These are phyloP conservation scores for Cryomyces antarcticus DNA, from an alignment of 495 filamentous ascomycete species.

Conservation along the genomic window DNA sequence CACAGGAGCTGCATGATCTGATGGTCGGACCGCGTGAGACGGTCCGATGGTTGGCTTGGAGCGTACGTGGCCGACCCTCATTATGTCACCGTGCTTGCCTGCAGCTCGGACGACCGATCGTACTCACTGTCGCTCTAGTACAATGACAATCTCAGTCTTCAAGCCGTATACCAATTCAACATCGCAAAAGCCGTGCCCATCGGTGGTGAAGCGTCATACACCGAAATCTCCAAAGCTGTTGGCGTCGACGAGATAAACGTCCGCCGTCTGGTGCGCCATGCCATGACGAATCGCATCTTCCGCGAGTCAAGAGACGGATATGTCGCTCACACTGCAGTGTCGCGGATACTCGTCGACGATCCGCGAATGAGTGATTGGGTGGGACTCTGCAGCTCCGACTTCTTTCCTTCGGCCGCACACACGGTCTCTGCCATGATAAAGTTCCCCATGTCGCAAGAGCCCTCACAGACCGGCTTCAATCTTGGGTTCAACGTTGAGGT, in stretches of 20 bases:
- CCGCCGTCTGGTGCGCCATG: constrained; percentile 30
- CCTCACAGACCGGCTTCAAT: background rate
- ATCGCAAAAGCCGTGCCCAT: background rate
- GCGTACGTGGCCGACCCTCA: background rate
- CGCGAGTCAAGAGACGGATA: constrained; percentile 21
- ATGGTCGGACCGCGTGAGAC: constrained; percentile 4
- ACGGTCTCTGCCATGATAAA: background rate
- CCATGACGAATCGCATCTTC: constrained; percentile 37
- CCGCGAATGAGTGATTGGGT: background rate
- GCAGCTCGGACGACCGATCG: background rate
- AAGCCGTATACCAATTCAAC: constrained; percentile 2
- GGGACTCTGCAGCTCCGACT: background rate
- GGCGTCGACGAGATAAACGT: constrained; percentile 5
- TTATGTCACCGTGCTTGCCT: background rate
- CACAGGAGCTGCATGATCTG: constrained; percentile 3
- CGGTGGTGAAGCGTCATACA: background rate
- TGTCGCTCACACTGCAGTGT: constrained; percentile 31
- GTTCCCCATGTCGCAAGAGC: background rate
- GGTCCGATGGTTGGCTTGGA: constrained; percentile 3
- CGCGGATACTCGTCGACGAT: constrained; percentile 3
- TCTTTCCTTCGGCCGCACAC: background rate
- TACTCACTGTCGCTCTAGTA: background rate
- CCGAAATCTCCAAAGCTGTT: background rate
- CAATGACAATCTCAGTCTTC: constrained; percentile 1
- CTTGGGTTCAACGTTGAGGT: background rate